These are phyloP conservation scores for Fusarium sp. DNA, from an alignment of 2,329 filamentous ascomycete species.

Conservation along the genomic window DNA sequence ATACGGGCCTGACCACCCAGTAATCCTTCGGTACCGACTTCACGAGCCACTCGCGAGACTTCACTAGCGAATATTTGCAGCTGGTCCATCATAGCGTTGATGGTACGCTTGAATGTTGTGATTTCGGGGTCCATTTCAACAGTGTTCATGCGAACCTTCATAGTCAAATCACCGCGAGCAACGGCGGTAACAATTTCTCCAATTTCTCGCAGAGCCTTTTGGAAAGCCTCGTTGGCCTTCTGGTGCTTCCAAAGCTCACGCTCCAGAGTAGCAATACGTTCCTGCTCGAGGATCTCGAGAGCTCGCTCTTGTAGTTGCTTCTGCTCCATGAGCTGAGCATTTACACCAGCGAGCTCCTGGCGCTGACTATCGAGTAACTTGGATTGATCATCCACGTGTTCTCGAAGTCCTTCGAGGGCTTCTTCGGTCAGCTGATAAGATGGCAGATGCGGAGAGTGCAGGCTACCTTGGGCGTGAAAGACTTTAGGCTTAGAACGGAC, in stretches of 20 bases:
- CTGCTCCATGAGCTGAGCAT: constrained; percentile 86
- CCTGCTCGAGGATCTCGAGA: constrained; percentile 83
- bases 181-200: constrained; percentile 98
- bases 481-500: constrained; percentile 60
- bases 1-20: constrained; percentile 95
- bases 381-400: constrained; percentile 93
- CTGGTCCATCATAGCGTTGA: constrained; percentile 99
- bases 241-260: constrained; percentile 96
- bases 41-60: constrained; percentile 92
- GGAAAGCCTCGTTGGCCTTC: constrained; percentile 98
- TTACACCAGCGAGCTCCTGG: constrained; percentile 86
- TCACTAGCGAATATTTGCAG: constrained; percentile 96
- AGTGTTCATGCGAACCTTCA: constrained; percentile 95
- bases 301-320: constrained; percentile 86
- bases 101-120: constrained; percentile 96
- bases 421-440: constrained; percentile 76
- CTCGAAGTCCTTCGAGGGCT: constrained; percentile 85
- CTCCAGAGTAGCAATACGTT: constrained; percentile 90
- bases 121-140: constrained; percentile 99
- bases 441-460: constrained; percentile 53
- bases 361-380: constrained; percentile 91
- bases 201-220: constrained; percentile 95
- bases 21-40: constrained; percentile 95
- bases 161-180: constrained; percentile 93
- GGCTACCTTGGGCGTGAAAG: constrained; percentile 58